phyloP scores from a whole-genome alignment of 305 asterid species.

The Fraxinus albicans region DNA sequence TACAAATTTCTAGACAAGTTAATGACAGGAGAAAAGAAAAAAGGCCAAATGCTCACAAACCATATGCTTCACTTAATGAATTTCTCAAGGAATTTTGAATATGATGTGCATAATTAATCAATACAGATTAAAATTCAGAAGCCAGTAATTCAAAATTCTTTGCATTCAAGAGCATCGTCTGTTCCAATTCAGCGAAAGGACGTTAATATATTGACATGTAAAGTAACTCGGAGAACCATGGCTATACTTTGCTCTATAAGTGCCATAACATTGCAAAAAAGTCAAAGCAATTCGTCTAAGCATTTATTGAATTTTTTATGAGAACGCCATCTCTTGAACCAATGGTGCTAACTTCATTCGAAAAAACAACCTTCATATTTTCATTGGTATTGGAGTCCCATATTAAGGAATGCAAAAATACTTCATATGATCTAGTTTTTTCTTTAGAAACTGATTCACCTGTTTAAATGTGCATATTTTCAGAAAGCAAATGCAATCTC shows the following conservation, averaged over 20 bases:
- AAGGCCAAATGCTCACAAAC: neutral
- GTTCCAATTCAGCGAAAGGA: neutral
- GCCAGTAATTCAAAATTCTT: neutral
- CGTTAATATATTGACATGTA: neutral
- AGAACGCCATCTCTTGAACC: neutral
- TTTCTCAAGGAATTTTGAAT: neutral
- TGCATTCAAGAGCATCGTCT: neutral
- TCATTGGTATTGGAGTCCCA: neutral
- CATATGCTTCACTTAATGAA: neutral
- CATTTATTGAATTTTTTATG: neutral
- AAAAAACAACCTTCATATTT: neutral
- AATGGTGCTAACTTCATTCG: neutral
- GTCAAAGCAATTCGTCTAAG: neutral
- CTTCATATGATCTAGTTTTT: neutral
- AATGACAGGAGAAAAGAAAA: conserved; percentile 3
- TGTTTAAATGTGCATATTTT: neutral
- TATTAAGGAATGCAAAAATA: conserved; percentile 4
- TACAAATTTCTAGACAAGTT: neutral
- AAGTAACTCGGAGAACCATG: neutral
- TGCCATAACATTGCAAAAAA: neutral
- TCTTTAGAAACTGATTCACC: neutral
- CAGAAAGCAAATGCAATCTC: conserved; percentile 5
- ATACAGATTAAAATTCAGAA: neutral
- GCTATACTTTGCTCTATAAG: neutral
- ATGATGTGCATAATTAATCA: neutral